Base-by-base conservation (phyloP, 2,329 filamentous ascomycete species). In the Atkinsonella texensis region DNA sequence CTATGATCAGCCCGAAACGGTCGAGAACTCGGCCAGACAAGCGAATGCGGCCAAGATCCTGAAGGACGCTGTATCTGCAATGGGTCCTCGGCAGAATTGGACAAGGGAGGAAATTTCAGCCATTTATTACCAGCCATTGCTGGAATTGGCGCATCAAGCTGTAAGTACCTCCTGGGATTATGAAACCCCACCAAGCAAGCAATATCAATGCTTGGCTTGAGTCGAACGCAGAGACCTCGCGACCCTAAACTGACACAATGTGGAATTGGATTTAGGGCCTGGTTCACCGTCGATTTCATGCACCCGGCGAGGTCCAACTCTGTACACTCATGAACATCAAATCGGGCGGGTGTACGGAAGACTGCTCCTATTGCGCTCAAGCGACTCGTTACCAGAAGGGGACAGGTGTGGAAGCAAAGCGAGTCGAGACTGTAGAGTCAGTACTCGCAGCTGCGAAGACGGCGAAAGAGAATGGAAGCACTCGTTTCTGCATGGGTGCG, bases 321-420 rank as follows among this genome's bases (percentile, higher is more conserved):
- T 95, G 89, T 73, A 95, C 89, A 0, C 75, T 95, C 53, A 94
- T 95, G 87, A 95, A 94, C 74, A 95, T 95, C 74, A 95, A 95
- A 67, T 94, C 88, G 9, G 89, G 89, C 51, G 89, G 89, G 46
- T 95, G 89, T 70, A 89, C 81, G 59, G 89, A 95, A 68, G 89
- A 95, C 69, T 95, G 89, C 71, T 88, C 85, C 23, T 95, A 95
- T 79, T 95, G 89, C 67, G 87, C 89, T 2, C 89, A 95, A 68
- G 90, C 89, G 4, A 89, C 87, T 6, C 84, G 87, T 28, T 85
- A 95, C 76, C 70, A 77, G 53, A 74, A 87, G 39, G 87, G 86
- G 41, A 83, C 89, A 4, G 87, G 88, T 8, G 76, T 95, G 33
- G 80, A 87, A 63, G 86, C 89, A 11, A 87, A 85, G 55, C 87